Conservation (phyloP, 2,329 filamentous ascomycete genomes). For the Pseudomassariella vexata region DNA sequence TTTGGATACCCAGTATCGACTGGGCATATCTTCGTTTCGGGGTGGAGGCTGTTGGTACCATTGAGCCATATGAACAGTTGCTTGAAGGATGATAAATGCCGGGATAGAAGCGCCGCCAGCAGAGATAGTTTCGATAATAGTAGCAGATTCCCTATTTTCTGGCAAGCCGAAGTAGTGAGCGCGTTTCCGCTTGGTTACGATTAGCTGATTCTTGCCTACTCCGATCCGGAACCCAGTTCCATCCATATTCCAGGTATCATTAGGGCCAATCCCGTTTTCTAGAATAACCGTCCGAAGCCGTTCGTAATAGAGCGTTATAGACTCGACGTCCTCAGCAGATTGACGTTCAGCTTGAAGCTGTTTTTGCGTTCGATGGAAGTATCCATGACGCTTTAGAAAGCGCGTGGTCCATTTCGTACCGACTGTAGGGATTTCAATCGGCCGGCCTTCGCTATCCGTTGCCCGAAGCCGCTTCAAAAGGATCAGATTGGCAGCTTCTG, state of each 20-base stretch:
- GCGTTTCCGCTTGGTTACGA: conserved; percentile 3
- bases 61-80: conserved; percentile 3
- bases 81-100: conserved; percentile 7
- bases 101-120: conserved; percentile 3
- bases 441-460: background rate
- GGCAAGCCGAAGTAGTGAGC: conserved; percentile 3
- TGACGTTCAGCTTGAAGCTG: background rate
- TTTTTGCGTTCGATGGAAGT: background rate
- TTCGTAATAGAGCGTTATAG: conserved; percentile 2
- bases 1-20: conserved; percentile 6
- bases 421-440: background rate
- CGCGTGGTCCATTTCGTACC: background rate
- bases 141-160: conserved; percentile 10
- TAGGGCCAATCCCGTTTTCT: background rate
- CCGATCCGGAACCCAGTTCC: conserved; percentile 6
- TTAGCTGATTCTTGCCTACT: conserved; percentile 1
- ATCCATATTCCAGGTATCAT: conserved; percentile 8
- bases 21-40: conserved; percentile 4
- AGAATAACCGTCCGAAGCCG: background rate
- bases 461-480: too few relatives aligned
- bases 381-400: conserved; percentile 1
- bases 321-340: background rate
- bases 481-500: background rate
- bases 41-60: conserved; percentile 3
- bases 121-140: conserved; percentile 7